These are phyloP conservation scores for Trichophyton verrucosum DNA, from an alignment of 2,329 filamentous ascomycete species.

Conservation along the genomic window DNA sequence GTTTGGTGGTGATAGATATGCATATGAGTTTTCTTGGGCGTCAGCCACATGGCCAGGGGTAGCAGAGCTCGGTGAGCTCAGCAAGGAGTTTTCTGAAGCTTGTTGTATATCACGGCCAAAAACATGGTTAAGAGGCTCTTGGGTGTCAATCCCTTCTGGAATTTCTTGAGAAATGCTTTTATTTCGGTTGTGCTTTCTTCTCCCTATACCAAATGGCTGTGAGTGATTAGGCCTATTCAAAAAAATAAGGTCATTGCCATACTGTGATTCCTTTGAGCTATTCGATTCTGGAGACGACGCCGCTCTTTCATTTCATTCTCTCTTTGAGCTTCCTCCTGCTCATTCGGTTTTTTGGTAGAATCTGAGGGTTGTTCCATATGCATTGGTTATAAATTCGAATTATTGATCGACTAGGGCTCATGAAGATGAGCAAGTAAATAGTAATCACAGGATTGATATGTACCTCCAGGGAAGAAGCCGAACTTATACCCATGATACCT, in stretches of 20 bases:
- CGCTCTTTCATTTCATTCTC: neutral
- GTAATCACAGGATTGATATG: neutral
- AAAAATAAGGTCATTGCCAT: no score
- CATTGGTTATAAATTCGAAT: no score
- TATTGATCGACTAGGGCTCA: neutral
- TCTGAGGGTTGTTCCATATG: neutral
- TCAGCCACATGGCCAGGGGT: neutral
- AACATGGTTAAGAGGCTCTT: neutral
- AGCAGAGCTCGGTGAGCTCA: neutral
- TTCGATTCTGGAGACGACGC: constrained; percentile 1
- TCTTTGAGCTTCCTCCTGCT: neutral
- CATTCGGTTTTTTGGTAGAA: neutral
- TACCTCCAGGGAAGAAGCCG: neutral
- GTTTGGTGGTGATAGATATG: neutral
- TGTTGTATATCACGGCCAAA: neutral
- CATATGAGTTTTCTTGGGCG: neutral
- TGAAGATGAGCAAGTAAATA: neutral
- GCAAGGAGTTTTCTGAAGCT: neutral
- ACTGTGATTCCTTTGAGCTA: constrained; percentile 6
- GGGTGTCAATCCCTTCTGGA: neutral
- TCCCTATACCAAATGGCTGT: neutral
- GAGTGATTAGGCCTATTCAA: neutral
- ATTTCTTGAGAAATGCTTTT: neutral
- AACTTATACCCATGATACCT: neutral
- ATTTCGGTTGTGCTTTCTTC: neutral